phyloP scores from a whole-genome alignment of 2,329 filamentous ascomycete species.

The Ilyonectria destructans region DNA sequence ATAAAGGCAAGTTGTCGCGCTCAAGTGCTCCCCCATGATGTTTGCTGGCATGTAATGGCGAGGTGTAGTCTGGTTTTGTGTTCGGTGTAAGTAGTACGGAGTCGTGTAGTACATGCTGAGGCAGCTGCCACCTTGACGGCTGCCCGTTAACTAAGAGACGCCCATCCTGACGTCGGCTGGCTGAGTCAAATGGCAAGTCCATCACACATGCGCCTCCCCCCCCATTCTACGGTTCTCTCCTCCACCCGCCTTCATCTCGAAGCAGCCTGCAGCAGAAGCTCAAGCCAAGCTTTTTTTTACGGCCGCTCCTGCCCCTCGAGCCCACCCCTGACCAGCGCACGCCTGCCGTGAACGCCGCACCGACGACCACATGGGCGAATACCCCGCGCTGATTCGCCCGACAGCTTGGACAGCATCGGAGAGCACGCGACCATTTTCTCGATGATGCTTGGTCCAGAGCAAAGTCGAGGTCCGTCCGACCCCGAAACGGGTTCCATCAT shows the following conservation, averaged over 20 bases:
- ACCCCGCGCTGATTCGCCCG: slow-evolving; percentile 54
- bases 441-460: slow-evolving; percentile 61
- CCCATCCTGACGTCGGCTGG: not conserved
- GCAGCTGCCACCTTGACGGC: not conserved
- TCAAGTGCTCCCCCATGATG: slow-evolving; percentile 11
- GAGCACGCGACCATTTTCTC: slow-evolving; percentile 63
- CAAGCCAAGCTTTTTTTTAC: slow-evolving; percentile 42
- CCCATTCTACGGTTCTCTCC: not conserved
- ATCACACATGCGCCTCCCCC: slow-evolving; percentile 6
- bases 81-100: not conserved
- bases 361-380: slow-evolving; percentile 55
- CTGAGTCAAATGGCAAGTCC: slow-evolving; percentile 4
- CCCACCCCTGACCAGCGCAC: slow-evolving; percentile 41
- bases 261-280: not conserved
- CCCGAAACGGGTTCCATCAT: slow-evolving; percentile 19
- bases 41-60: not conserved
- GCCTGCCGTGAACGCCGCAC: slow-evolving; percentile 38
- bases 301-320: slow-evolving; percentile 21
- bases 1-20: not conserved
- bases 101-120: not conserved
- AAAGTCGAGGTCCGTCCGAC: slow-evolving; percentile 29
- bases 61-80: not conserved
- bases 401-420: slow-evolving; percentile 52
- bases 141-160: not conserved
- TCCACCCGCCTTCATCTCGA: slow-evolving; percentile 12